A percentile compares a stretch with the other conserved stretches of the same genome.
Conservation (phyloP, 768 basidiomycete species). For the Pseudohyphozyma bogoriensis region DNA sequence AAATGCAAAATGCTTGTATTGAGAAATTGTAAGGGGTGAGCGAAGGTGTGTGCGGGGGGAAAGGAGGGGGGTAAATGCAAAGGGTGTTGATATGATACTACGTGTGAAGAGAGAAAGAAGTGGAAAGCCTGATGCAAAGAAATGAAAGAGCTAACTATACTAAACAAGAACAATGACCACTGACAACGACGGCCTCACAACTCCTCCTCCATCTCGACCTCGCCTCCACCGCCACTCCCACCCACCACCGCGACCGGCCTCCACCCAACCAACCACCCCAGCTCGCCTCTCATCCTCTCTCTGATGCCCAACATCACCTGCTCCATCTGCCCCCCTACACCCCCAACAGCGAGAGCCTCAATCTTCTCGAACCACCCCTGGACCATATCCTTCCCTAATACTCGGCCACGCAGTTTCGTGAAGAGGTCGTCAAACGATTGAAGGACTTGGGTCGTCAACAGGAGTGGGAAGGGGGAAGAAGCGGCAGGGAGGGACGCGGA, state of each 20-base stretch:
- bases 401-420: conserved; percentile 24
- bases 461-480: conserved; percentile 6
- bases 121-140: no score
- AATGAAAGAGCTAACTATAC: background rate
- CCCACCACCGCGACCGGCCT: background rate
- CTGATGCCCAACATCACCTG: conserved; percentile 29
- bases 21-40: no score
- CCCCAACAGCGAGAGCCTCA: conserved; percentile 14
- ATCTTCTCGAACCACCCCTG: conserved; percentile 22
- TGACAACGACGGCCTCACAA: no score
- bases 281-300: conserved; percentile 26
- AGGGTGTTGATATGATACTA: no score
- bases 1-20: no score
- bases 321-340: background rate
- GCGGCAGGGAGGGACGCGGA: conserved; percentile 25
- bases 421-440: conserved; percentile 31
- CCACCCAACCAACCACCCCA: conserved; percentile 30
- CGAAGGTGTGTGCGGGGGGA: no score
- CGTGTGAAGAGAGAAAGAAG: no score
- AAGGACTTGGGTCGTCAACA: conserved; percentile 25
- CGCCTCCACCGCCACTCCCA: background rate
- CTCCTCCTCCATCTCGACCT: conserved; percentile 12
- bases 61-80: no score
- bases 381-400: conserved; percentile 23
- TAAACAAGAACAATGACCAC: no score